phyloP scores from a whole-genome alignment of 2,329 filamentous ascomycete genomes.

The Trichoderma gracile region DNA sequence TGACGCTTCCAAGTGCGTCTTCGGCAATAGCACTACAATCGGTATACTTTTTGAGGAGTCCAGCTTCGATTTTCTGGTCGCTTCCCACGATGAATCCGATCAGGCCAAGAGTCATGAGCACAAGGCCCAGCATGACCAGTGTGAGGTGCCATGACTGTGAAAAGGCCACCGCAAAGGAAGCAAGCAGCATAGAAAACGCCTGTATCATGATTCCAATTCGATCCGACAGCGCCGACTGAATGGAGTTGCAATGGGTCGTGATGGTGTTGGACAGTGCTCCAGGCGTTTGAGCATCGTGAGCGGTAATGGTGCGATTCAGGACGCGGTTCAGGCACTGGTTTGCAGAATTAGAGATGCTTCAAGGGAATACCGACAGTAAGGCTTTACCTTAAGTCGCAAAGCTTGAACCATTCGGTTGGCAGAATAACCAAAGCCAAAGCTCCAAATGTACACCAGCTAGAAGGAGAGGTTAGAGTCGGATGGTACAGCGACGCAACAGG shows the following conservation, averaged over 20 bases:
- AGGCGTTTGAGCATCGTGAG: slow-evolving; percentile 17
- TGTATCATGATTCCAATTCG: slow-evolving; percentile 25
- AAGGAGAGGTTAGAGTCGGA: neutral
- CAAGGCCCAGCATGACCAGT: slow-evolving; percentile 20
- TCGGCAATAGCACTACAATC: slow-evolving; percentile 22
- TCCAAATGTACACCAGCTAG: slow-evolving; percentile 41
- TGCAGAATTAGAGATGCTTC: neutral
- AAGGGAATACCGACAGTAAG: too few species aligned
- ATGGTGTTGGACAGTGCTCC: slow-evolving; percentile 16
- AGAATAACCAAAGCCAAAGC: neutral
- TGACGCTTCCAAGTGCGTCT: slow-evolving; percentile 20
- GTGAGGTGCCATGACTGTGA: slow-evolving; percentile 24
- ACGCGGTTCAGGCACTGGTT: slow-evolving; percentile 12
- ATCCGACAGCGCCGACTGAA: slow-evolving; percentile 17
- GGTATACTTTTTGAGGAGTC: slow-evolving; percentile 15
- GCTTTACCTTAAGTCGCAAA: slow-evolving; percentile 14
- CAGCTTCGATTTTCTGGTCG: slow-evolving; percentile 23
- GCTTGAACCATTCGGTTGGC: slow-evolving; percentile 21
- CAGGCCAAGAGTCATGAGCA: slow-evolving; percentile 11
- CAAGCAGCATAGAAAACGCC: slow-evolving; percentile 17
- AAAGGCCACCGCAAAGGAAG: slow-evolving; percentile 19
- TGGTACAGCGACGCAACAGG: slow-evolving; percentile 50
- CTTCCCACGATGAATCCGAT: slow-evolving; percentile 22
- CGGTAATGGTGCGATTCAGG: slow-evolving; percentile 7
- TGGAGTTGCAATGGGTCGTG: slow-evolving; percentile 20